phyloP scores from a whole-genome alignment of 345 rosid species.

The Firmiana major region DNA sequence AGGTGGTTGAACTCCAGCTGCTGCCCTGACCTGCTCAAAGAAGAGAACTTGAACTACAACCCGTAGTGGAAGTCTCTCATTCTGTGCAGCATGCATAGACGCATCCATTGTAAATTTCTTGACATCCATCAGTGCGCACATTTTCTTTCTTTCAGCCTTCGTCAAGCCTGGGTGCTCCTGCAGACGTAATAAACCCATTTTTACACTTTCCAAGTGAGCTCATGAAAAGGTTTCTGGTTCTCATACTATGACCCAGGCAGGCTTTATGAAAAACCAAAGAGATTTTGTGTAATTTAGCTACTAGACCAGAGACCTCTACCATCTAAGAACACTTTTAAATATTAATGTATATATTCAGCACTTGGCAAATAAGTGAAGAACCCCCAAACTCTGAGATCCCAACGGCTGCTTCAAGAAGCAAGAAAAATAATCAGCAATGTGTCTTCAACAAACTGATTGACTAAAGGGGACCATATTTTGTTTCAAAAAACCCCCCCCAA shows the following conservation, averaged over 20 bases:
- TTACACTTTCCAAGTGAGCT: not conserved
- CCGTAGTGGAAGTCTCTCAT: constrained; percentile 78
- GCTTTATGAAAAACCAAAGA: not conserved
- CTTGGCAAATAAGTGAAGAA: not conserved
- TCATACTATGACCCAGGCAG: not conserved
- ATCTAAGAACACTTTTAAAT: not conserved
- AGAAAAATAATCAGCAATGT: not conserved
- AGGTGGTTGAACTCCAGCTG: constrained; percentile 41
- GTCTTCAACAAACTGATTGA: not conserved
- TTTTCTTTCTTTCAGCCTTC: constrained; percentile 68
- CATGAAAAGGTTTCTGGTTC: not conserved
- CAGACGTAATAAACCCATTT: constrained; percentile 12
- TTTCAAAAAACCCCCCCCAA: too few relatives aligned
- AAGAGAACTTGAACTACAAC: constrained; percentile 89
- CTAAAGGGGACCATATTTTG: not conserved
- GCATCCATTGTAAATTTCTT: constrained; percentile 70
- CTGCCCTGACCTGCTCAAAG: constrained; percentile 75
- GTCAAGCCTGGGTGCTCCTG: constrained; percentile 75
- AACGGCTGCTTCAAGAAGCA: not conserved
- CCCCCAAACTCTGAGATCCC: not conserved
- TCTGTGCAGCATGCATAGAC: constrained; percentile 84
- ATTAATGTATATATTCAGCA: not conserved
- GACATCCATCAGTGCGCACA: constrained; percentile 76
- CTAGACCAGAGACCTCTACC: not conserved
- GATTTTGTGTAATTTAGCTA: not conserved